phyloP scores from a whole-genome alignment of 2,329 filamentous ascomycete species.

The Nothophoma quercina region DNA sequence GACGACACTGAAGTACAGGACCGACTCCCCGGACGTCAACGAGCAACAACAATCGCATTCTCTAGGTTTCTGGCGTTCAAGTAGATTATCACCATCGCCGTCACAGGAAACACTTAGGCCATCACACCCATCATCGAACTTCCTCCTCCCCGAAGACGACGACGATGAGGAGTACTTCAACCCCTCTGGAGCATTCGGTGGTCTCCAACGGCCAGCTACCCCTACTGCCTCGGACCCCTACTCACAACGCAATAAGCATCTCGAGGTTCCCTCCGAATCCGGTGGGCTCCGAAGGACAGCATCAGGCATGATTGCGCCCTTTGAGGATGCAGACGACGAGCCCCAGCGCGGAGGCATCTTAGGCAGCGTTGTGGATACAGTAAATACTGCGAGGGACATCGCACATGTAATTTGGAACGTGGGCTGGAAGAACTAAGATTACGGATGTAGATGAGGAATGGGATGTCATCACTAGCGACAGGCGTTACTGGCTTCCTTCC shows the following conservation, averaged over 20 bases:
- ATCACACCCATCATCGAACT: conserved; percentile 69
- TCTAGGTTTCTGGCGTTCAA: conserved; percentile 55
- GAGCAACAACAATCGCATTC: conserved; percentile 57
- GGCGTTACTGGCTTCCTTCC: conserved; percentile 28
- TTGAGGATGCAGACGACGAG: conserved; percentile 75
- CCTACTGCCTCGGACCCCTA: conserved; percentile 44
- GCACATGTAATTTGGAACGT: conserved; percentile 73
- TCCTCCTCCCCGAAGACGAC: conserved; percentile 69
- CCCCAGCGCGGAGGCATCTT: conserved; percentile 68
- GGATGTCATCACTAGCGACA: conserved; percentile 31
- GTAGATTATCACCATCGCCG: conserved; percentile 71
- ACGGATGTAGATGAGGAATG: not conserved
- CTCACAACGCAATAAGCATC: conserved; percentile 25
- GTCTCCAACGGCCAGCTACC: conserved; percentile 45
- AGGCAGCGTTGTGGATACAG: conserved; percentile 80
- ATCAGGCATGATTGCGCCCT: conserved; percentile 92
- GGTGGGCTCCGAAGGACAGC: conserved; percentile 76
- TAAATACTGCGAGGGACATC: conserved; percentile 70
- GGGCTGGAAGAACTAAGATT: conserved; percentile 61
- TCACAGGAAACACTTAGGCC: conserved; percentile 85
- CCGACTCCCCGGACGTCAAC: conserved; percentile 75
- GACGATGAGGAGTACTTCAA: conserved; percentile 56
- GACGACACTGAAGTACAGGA: conserved; percentile 84
- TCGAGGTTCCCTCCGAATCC: conserved; percentile 29
- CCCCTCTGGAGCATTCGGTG: conserved; percentile 48